Evolutionary conservation across 139 green algal genomes (phyloP), one percentile per base, ranked within the genome.

Genomic region (Mesostigma viride): DNA sequence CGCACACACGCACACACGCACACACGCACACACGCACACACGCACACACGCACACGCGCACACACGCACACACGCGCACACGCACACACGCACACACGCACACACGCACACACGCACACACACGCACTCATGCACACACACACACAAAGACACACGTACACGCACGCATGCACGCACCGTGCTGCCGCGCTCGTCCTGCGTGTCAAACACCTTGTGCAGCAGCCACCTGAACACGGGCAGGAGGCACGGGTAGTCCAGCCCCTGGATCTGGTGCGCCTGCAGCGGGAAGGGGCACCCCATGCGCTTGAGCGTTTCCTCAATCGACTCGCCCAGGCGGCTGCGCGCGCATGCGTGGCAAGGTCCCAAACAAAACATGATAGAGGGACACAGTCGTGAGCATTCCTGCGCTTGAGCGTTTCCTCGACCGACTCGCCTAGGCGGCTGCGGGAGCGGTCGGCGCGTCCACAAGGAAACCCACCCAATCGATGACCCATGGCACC

Each of bases 251-350:
- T 31, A 64, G 47, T 76, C 61, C 27, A 76, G 63, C 1, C 69
- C 69, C 28, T 45, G 31, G 2, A 76, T 33, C 31, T 76, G 69
- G 51, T 76, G 69, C 62, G 69, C 69, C 30, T 68, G 61, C 31
- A 76, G 33, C 4, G 28, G 20, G 30, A 56, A 4, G 33, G 69
- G 69, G 58, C 69, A 76, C 6, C 34, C 32, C 27, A 76, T 58
- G 14, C 64, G 20, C 3, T 34, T 3, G 35, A 76, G 53, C 2
- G 61, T 14, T 14, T 11, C n/a, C 35, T 76, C 69, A 1, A 76
- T 35, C 1, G 30, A 4, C 51, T 76, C 69, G 60, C 60, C 30
- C 35, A 70, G 8, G 17, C 51, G 28, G 24, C 65, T 66, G 45
- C 48, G 69, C 40, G 28, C 58, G 24, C 58, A 5, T 27, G 58